Evolutionary conservation across 2,329 filamentous ascomycete genomes (phyloP), one percentile per base, ranked within the genome.

Genomic region (Thielaviopsis musarum): DNA sequence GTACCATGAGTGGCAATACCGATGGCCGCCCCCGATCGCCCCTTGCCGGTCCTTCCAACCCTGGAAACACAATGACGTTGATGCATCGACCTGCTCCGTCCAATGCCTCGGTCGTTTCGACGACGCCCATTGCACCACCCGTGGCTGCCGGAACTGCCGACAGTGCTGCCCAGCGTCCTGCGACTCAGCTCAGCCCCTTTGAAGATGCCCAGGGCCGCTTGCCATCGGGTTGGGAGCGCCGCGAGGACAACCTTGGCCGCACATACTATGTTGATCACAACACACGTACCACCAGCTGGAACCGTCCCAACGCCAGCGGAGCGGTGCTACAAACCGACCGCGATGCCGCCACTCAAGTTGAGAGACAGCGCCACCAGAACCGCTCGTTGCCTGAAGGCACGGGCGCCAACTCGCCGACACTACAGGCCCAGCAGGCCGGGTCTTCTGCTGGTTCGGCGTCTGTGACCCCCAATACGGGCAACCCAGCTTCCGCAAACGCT

Each of bases 251-350:
- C 66, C 73, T 97, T 52, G 91, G 93, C 57, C 82, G 93, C 67
- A 97, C 91, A 22, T 98, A 98, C 70, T 98, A 97, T 69, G 93
- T 98, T 57, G 93, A 98, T 68, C 93, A 97, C 70, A 97, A 97
- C 70, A 95, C 91, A 6, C 80, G 93, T 66, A 91, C 93, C 59
- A 98, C 93, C 0, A 97, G 91, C 66, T 98, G 93, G 93, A 91
- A 88, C 66, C 79, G 93, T 62, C 93, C 93, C 7, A 87, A 88
- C 48, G 84, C 84, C 62, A 86, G 85, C 66, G 91, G 85, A 62
- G 83, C 86, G 53, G 83, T 82, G 55, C 85, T 91, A 63, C 83
- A 87, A 66, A 66, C 67, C 49, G 87, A 90, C 65, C 80, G 91
- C 70, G 91, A 95, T 69, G 88, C 90, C 26, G 90, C 91, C 63